These are phyloP conservation scores for Davidsoniella australis DNA, from an alignment of 2,329 filamentous ascomycete species.

Conservation along the genomic window DNA sequence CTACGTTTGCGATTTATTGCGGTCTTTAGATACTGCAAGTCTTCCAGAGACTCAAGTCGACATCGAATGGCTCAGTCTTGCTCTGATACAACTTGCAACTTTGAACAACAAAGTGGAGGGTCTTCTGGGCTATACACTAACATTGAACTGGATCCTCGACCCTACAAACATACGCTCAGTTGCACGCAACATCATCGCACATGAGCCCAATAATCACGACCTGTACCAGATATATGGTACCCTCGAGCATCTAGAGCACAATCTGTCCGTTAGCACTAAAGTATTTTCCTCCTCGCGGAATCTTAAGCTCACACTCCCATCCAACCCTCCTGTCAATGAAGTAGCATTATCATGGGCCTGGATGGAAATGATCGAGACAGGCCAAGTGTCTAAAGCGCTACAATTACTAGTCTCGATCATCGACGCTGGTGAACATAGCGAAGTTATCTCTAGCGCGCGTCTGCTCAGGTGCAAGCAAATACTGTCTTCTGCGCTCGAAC, in stretches of 20 bases:
- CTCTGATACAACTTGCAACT: constrained; percentile 40
- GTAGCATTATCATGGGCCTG: constrained; percentile 38
- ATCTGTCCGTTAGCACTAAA: constrained; percentile 38
- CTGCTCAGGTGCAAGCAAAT: constrained; percentile 37
- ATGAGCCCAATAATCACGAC: constrained; percentile 40
- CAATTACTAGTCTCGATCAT: constrained; percentile 25
- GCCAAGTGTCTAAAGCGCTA: constrained; percentile 17
- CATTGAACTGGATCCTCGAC: constrained; percentile 43
- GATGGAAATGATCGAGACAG: constrained; percentile 35
- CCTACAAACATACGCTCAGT: constrained; percentile 43
- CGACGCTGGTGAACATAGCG: constrained; percentile 16
- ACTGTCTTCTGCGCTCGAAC: constrained; percentile 36
- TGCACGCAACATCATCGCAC: constrained; percentile 59
- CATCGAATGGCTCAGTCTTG: constrained; percentile 32
- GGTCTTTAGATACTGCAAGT: background rate
- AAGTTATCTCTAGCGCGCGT: constrained; percentile 19
- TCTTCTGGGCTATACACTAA: constrained; percentile 53
- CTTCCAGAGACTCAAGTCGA: constrained; percentile 15
- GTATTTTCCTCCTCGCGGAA: constrained; percentile 43
- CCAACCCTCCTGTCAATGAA: constrained; percentile 5
- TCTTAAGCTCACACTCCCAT: background rate
- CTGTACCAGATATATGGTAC: constrained; percentile 70
- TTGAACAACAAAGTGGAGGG: constrained; percentile 18
- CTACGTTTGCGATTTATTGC: background rate
- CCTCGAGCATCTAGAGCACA: constrained; percentile 45